These are phyloP conservation scores for Flaveria robusta DNA, from an alignment of 129 eudicot species.

Conservation along the genomic window DNA sequence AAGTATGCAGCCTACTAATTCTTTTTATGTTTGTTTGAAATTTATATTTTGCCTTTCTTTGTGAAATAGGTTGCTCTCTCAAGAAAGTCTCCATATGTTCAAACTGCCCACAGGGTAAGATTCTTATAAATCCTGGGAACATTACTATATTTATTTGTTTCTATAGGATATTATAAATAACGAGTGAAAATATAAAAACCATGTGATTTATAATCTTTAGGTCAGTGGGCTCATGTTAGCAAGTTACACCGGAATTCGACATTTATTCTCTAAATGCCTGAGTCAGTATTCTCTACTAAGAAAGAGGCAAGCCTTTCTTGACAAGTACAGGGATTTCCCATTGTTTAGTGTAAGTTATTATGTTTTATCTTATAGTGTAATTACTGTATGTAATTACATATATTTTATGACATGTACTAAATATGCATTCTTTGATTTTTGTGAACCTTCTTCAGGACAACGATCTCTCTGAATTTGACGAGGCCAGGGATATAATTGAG, in stretches of 20 bases:
- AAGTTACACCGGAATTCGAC: slow-evolving; percentile 96
- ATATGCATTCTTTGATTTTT: neutral
- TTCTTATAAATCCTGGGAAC: neutral
- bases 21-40: neutral
- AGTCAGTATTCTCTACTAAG: slow-evolving; percentile 85
- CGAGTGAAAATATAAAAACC: neutral
- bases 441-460: slow-evolving; percentile 65
- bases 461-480: slow-evolving; percentile 93
- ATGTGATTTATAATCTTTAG: slow-evolving; percentile 33
- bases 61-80: slow-evolving; percentile 85
- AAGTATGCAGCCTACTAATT: neutral
- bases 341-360: slow-evolving; percentile 83
- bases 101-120: slow-evolving; percentile 91
- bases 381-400: slow-evolving; percentile 10
- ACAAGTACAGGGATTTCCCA: slow-evolving; percentile 86
- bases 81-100: slow-evolving; percentile 98
- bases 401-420: neutral
- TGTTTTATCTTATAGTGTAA: neutral
- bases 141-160: neutral
- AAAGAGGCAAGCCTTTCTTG: slow-evolving; percentile 95
- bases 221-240: slow-evolving; percentile 96
- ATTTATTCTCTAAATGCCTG: slow-evolving; percentile 83
- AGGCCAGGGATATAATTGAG: slow-evolving; percentile 94
- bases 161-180: neutral
- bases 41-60: slow-evolving; percentile 15